Evolutionary conservation across 1,284 basidiomycete species (phyloP), one percentile per base, ranked within the genome.

Genomic region (Puccinia novopanici): DNA sequence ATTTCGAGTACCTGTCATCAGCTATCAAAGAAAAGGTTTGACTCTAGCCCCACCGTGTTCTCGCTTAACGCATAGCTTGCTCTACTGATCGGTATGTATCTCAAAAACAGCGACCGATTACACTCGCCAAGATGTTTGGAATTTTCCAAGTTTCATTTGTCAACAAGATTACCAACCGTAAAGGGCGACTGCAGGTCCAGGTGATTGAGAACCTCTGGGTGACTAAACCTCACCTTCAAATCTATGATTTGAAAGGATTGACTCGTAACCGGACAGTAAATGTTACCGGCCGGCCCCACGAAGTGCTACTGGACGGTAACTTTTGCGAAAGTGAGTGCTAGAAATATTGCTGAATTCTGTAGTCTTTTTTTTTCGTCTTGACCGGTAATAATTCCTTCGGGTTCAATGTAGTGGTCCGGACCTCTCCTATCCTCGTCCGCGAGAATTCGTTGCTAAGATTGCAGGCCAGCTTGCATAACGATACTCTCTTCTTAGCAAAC

Each of bases 61-160:
- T 55, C 54, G 48, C 34, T 37, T 8, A 42, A 72, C 3, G 24
- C 27, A 37, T 19, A 45, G 13, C 52, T 67, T 52, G 71, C 30
- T 63, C 52, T 40, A 2, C 30, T 54, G 55, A 63, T 34, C 19
- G 74, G 83, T 75, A n/a, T 83, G 30, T 10, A 54, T n/a, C 24
- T 52, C 48, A 55, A 57, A 72, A 84, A 37, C 65, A 96, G 91
- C 92, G 94, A 17, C 95, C 95, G 0, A 98, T 95, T 0, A 89
- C 98, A 0, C 88, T 99, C 27, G 96, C 96, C 52, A 99, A 99
- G 87, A 92, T 98, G 80, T 98, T 98, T 83, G 97, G 97, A 0
- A 96, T 95, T 84, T 99, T 94, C 87, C 95, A 98, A 84, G 90
- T 99, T 82, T 94, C 93, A 0, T 95, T 95, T 87, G 91, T 91